Evolutionary conservation across 2,329 filamentous ascomycete species (phyloP).

Genomic region (Helminthosporium solani): DNA sequence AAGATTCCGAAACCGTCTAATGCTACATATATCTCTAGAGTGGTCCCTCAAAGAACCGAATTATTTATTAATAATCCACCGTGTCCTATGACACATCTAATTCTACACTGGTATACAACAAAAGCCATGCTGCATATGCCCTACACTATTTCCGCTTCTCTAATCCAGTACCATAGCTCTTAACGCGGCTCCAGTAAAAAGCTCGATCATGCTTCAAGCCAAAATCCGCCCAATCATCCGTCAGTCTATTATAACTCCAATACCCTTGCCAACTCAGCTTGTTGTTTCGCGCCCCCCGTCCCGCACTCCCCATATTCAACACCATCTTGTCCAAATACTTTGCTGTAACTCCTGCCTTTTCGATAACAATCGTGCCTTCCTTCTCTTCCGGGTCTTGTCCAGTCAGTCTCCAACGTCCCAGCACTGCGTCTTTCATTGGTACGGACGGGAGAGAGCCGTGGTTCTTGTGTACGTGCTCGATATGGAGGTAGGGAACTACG

Average conservation of each 20-base stretch:
- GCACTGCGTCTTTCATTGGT: constrained; percentile 68
- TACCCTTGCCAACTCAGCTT: constrained; percentile 87
- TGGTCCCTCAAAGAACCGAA: too few species aligned
- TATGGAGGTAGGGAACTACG: constrained; percentile 80
- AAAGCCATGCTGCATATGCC: too few species aligned
- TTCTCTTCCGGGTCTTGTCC: constrained; percentile 37
- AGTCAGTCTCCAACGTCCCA: constrained; percentile 66
- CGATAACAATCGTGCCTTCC: constrained; percentile 62
- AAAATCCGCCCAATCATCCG: constrained; percentile 89
- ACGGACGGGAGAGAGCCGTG: constrained; percentile 47
- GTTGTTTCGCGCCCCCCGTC: constrained; percentile 68
- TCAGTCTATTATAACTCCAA: constrained; percentile 86
- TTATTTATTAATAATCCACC: too few species aligned
- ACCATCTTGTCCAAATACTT: constrained; percentile 88
- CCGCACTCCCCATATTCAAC: constrained; percentile 66
- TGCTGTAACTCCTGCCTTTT: constrained; percentile 77
- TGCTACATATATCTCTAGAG: too few species aligned
- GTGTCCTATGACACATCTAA: too few species aligned
- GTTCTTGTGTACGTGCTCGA: constrained; percentile 60
- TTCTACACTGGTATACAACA: too few species aligned
- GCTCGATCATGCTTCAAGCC: constrained; percentile 61
- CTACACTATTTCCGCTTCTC: not conserved
- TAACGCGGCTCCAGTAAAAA: constrained; percentile 63
- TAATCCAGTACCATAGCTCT: constrained; percentile 54
- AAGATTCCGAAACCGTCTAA: too few species aligned